A percentile compares a stretch with the other conserved stretches of the same genome.
These are phyloP conservation scores for Alternaria incomplexa DNA, from an alignment of 2,329 filamentous ascomycete genomes.

Conservation along the genomic window DNA sequence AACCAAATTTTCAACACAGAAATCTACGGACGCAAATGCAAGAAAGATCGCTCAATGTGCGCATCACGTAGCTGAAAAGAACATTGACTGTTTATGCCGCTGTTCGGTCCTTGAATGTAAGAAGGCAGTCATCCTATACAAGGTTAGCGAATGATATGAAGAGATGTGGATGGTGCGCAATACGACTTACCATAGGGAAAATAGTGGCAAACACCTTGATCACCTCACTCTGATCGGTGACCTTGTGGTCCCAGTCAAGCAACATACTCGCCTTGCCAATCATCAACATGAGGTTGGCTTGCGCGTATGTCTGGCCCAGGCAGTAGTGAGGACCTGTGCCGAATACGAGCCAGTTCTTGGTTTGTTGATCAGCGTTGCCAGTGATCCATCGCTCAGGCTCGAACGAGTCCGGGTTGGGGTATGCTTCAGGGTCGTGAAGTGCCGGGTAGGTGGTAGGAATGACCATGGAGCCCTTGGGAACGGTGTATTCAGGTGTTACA, in stretches of 20 bases:
- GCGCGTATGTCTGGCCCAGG: slow-evolving; percentile 89
- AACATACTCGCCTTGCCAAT: slow-evolving; percentile 87
- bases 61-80: slow-evolving; percentile 20
- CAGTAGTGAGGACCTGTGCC: slow-evolving; percentile 97
- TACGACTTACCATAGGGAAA: slow-evolving; percentile 81
- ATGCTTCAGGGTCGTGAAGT: slow-evolving; percentile 90
- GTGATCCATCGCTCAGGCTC: slow-evolving; percentile 68
- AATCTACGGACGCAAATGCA: slow-evolving; percentile 32
- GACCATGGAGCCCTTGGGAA: slow-evolving; percentile 94
- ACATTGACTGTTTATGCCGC: slow-evolving; percentile 19
- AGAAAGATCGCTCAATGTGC: slow-evolving; percentile 29
- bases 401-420: slow-evolving; percentile 79
- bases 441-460: slow-evolving; percentile 90
- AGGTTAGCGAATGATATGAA: slow-evolving; percentile 20
- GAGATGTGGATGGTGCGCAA: background rate
- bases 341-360: slow-evolving; percentile 97
- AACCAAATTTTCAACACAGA: slow-evolving; percentile 17
- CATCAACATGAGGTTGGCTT: slow-evolving; percentile 86
- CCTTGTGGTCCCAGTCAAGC: slow-evolving; percentile 88
- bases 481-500: slow-evolving; percentile 85
- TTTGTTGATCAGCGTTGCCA: slow-evolving; percentile 86
- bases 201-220: slow-evolving; percentile 99
- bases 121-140: slow-evolving; percentile 77
- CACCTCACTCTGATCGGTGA: slow-evolving; percentile 84
- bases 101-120: slow-evolving; percentile 66